Base-by-base conservation (phyloP, 257 asterid genomes). In the Ilex aquifolium region DNA sequence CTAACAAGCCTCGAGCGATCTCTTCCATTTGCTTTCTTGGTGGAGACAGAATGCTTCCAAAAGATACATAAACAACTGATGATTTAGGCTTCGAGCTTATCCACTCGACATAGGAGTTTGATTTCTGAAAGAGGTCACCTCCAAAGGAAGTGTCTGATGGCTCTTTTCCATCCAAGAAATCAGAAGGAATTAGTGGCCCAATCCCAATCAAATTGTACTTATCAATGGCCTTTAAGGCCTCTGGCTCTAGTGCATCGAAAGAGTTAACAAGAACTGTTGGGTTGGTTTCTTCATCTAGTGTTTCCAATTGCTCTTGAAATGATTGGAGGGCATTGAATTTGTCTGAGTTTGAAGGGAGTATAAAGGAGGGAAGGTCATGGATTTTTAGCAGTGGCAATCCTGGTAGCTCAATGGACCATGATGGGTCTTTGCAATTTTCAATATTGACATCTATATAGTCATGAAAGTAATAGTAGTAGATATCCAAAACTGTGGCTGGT, bases 1-100 rank as follows among this genome's bases (percentile, higher is more conserved):
- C 44, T 32, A 77, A 8, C 40, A 77, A 65, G 31, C 66, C 80
- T 12, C 49, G 31, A 10, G 74, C 67, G 1, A 65, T 63, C 17
- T 63, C 75, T 21, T 66, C 80, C 42, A 75, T 40, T 50, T 50
- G 56, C 13, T 50, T 12, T 4, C 13, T 50, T 14, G 56, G 17
- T 3, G 13, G 17, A 12, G 17, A 3, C 17, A n/a, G 13, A n/a
- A 50, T 7, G 56, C 56, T 50, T 12, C 56, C 56, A 50, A 50
- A 50, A 6, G 56, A 50, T n/a, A 50, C n/a, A n/a, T n/a, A n/a
- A n/a, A n/a, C n/a, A n/a, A n/a, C n/a, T n/a, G n/a, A n/a, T n/a
- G n/a, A n/a, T n/a, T n/a, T n/a, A n/a, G n/a, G n/a, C n/a, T n/a
- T n/a, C n/a, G n/a, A n/a, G n/a, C n/a, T n/a, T n/a, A n/a, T n/a